Conservation (phyloP, 805 yeast species). For the Candida namnaoensis region DNA sequence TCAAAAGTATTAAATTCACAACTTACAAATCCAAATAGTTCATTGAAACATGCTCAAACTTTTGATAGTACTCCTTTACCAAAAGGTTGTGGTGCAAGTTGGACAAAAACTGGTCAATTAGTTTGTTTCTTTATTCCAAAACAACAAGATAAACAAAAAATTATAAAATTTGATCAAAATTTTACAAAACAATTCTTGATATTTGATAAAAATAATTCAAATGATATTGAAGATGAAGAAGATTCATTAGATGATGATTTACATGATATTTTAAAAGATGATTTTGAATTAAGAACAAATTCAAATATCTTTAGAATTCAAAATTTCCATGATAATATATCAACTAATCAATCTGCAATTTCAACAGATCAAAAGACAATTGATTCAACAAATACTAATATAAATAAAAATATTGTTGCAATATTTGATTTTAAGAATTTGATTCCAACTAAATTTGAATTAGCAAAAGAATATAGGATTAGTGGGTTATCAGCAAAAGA, state of each 20-base stretch:
- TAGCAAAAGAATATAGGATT: constrained; percentile 60
- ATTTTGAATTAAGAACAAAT: constrained; percentile 32
- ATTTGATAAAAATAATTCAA: constrained; percentile 5
- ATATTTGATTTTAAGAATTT: constrained; percentile 59
- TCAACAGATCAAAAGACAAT: constrained; percentile 11
- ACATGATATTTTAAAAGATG: constrained; percentile 56
- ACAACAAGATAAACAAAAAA: constrained; percentile 28
- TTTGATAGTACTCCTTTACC: constrained; percentile 87
- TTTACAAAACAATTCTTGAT: constrained; percentile 26
- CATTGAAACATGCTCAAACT: constrained; percentile 20
- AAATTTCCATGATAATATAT: constrained; percentile 4
- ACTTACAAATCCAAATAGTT: constrained; percentile 1
- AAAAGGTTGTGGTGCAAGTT: constrained; percentile 86
- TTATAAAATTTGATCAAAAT: constrained; percentile 44
- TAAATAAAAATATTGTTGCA: constrained; percentile 45
- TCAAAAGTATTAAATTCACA: constrained; percentile 5
- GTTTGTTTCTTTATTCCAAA: constrained; percentile 76
- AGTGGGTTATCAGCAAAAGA: constrained; percentile 56
- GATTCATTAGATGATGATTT: constrained; percentile 63
- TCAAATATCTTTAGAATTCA: constrained; percentile 22
- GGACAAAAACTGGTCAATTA: constrained; percentile 73
- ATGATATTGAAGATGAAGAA: constrained; percentile 25
- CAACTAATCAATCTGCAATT: constrained; percentile 1
- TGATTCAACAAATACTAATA: constrained; percentile 1
- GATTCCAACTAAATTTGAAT: constrained; percentile 65